Conservation (phyloP, 2,329 filamentous ascomycete genomes). For the Pseudogymnoascus sp. region DNA sequence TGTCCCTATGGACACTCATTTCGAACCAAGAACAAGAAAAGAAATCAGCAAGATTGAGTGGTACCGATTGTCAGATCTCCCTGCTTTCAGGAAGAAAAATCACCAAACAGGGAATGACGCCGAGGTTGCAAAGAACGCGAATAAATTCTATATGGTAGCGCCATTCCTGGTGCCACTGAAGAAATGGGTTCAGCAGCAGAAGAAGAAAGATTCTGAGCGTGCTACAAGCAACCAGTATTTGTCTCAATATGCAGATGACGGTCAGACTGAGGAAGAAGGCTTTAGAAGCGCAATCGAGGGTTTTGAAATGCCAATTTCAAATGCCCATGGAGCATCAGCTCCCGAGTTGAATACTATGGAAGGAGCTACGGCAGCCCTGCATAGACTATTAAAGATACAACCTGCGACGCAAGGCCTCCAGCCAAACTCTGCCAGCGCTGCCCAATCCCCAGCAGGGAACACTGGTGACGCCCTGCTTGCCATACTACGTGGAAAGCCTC, state of each 20-base stretch:
- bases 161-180: slow-evolving; percentile 81
- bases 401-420: slow-evolving; percentile 45
- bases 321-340: slow-evolving; percentile 7
- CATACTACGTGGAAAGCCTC: slow-evolving; percentile 37
- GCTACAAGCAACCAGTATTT: slow-evolving; percentile 35
- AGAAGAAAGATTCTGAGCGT: slow-evolving; percentile 57
- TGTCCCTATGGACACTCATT: slow-evolving; percentile 77
- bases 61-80: slow-evolving; percentile 85
- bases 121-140: slow-evolving; percentile 54
- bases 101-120: slow-evolving; percentile 50
- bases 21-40: slow-evolving; percentile 85
- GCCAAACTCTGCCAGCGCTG: slow-evolving; percentile 14
- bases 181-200: slow-evolving; percentile 84
- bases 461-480: slow-evolving; percentile 45
- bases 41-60: slow-evolving; percentile 97
- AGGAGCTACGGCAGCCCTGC: slow-evolving; percentile 42
- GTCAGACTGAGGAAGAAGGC: slow-evolving; percentile 54
- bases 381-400: slow-evolving; percentile 49
- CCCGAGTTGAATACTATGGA: slow-evolving; percentile 37
- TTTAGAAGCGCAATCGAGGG: slow-evolving; percentile 6
- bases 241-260: slow-evolving; percentile 45
- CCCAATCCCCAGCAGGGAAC: slow-evolving; percentile 22
- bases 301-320: neutral
- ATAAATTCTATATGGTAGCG: slow-evolving; percentile 97
- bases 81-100: slow-evolving; percentile 61